These are phyloP conservation scores for Aurantiochytrium sp. DNA, from an alignment of 108 stramenopile genomes.

Conservation along the genomic window DNA sequence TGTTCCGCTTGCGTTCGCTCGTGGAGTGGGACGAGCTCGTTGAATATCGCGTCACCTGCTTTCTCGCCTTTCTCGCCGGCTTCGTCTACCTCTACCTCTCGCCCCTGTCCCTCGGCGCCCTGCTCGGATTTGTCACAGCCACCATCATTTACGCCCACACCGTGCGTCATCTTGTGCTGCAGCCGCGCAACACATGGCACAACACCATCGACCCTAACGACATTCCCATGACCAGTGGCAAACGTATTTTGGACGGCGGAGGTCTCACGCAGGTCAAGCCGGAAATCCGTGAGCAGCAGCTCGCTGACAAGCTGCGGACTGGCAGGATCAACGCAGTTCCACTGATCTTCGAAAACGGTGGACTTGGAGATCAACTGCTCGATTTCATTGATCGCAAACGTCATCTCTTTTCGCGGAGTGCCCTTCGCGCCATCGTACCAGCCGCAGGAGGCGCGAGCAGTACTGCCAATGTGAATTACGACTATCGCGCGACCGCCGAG, in stretches of 20 bases:
- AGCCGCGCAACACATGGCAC: conserved; percentile 16
- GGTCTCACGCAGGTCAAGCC: conserved; percentile 10
- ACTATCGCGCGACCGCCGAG: not conserved
- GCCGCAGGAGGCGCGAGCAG: not conserved
- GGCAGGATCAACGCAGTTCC: not conserved
- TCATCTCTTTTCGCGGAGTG: not conserved
- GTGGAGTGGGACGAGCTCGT: conserved; percentile 9
- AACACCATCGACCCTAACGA: conserved; percentile 15
- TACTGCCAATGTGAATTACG: not conserved
- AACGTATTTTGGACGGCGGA: not conserved
- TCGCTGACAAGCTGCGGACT: not conserved
- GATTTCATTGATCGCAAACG: conserved; percentile 12
- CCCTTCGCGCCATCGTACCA: not conserved
- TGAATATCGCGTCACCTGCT: conserved; percentile 2
- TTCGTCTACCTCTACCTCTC: conserved; percentile 16
- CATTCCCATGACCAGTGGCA: conserved; percentile 11
- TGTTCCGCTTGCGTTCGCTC: not conserved
- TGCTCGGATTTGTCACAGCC: not conserved
- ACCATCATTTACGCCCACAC: conserved; percentile 12
- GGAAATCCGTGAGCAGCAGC: conserved; percentile 5
- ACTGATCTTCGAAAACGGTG: not conserved
- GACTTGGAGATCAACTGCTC: not conserved
- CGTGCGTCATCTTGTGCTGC: not conserved
- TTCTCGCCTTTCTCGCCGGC: not conserved
- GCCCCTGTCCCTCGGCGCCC: not conserved